phyloP scores from a whole-genome alignment of 768 basidiomycete genomes.

The Termitomyces sp. region DNA sequence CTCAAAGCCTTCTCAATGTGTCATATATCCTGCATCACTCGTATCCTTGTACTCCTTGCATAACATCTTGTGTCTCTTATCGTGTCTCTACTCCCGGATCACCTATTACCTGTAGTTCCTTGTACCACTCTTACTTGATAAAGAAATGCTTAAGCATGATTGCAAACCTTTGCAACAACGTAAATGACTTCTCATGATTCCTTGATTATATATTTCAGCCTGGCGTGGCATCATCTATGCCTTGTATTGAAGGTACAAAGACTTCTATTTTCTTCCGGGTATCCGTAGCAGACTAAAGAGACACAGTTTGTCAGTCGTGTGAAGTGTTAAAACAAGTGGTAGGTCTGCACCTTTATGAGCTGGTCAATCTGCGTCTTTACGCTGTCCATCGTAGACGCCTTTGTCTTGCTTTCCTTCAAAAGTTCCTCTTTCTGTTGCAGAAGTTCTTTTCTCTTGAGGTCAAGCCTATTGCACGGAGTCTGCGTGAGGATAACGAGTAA shows the following conservation, averaged over 20 bases:
- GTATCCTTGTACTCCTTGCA: constrained; percentile 11
- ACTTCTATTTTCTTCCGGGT: constrained; percentile 74
- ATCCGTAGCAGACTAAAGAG: constrained; percentile 56
- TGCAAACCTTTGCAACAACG: background rate
- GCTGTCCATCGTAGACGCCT: constrained; percentile 65
- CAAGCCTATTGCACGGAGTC: constrained; percentile 45
- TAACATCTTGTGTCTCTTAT: constrained; percentile 4
- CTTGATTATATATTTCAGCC: constrained; percentile 3
- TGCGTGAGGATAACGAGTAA: background rate
- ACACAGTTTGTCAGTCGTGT: constrained; percentile 9
- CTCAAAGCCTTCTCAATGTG: constrained; percentile 7
- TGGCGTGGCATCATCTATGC: constrained; percentile 11
- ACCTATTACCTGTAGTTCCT: constrained; percentile 14
- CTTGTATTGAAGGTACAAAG: constrained; percentile 43
- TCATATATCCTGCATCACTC: constrained; percentile 13
- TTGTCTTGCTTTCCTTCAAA: constrained; percentile 73
- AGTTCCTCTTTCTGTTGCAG: constrained; percentile 68
- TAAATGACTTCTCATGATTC: too few species aligned
- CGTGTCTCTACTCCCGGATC: constrained; percentile 10
- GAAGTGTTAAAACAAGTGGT: background rate
- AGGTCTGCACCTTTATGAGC: constrained; percentile 56
- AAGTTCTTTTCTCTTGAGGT: constrained; percentile 65
- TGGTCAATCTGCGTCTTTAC: constrained; percentile 75
- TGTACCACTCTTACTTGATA: constrained; percentile 12
- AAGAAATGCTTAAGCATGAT: constrained; percentile 6